A percentile compares a stretch with the other conserved stretches of the same genome.
phyloP scores from a whole-genome alignment of 164 flowering plant genomes.

The Kingdonia uniflora region DNA sequence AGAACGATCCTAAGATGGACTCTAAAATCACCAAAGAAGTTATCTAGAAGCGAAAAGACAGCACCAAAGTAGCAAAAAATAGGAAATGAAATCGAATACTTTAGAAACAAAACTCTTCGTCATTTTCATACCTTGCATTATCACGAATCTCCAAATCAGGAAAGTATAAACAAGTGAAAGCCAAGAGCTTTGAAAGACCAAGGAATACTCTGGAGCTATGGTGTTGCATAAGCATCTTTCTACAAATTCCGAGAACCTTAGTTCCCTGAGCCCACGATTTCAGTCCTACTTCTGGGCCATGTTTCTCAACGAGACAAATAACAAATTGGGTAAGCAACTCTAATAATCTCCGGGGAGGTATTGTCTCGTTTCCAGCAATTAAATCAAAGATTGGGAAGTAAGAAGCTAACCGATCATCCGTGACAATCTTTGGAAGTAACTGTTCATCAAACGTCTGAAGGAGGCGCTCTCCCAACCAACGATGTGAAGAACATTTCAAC shows the following conservation, averaged over 20 bases:
- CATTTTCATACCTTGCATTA: slow-evolving; percentile 66
- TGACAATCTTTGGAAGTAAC: slow-evolving; percentile 53
- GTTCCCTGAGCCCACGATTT: slow-evolving; percentile 89
- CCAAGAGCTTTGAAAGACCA: slow-evolving; percentile 62
- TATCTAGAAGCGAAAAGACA: too few relatives aligned
- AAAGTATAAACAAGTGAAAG: slow-evolving; percentile 34
- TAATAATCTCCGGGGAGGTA: slow-evolving; percentile 64
- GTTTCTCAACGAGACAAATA: slow-evolving; percentile 49
- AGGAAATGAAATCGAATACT: too few relatives aligned
- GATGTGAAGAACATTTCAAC: slow-evolving; percentile 59
- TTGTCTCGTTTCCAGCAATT: slow-evolving; percentile 58
- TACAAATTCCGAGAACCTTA: slow-evolving; percentile 72
- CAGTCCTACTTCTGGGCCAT: slow-evolving; percentile 62
- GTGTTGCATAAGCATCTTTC: slow-evolving; percentile 77
- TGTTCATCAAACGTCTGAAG: slow-evolving; percentile 68
- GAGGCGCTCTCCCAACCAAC: slow-evolving; percentile 70
- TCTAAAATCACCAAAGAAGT: too few relatives aligned
- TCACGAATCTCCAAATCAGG: slow-evolving; percentile 74
- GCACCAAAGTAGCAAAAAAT: too few relatives aligned
- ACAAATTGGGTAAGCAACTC: slow-evolving; percentile 61
- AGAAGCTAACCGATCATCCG: slow-evolving; percentile 45
- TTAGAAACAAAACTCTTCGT: too few relatives aligned
- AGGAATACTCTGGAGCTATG: slow-evolving; percentile 69
- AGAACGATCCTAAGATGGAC: too few relatives aligned
- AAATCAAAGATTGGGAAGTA: slow-evolving; percentile 75